phyloP scores from a whole-genome alignment of 176 grass and related monocot genomes.

The Ampelocalamus luodianensis region DNA sequence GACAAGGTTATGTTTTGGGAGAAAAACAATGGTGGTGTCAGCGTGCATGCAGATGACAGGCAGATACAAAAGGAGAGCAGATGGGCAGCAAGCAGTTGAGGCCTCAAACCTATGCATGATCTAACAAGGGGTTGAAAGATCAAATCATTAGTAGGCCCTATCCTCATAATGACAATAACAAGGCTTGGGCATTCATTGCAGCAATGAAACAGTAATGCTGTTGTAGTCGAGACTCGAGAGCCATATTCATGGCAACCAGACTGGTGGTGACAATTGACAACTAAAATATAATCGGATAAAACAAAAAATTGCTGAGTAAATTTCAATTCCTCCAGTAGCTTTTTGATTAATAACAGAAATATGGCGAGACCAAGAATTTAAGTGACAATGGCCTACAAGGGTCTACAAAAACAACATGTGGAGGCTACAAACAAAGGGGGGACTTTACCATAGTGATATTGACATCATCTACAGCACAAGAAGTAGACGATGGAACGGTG shows the following conservation, averaged over 20 bases:
- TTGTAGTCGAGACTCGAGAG: not conserved
- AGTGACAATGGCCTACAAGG: not conserved
- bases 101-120: not conserved
- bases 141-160: constrained; percentile 17
- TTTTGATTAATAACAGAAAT: not conserved
- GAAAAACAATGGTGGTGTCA: not conserved
- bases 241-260: not conserved
- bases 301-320: not conserved
- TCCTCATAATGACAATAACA: not conserved
- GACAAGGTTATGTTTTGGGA: not conserved
- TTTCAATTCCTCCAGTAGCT: constrained; percentile 8
- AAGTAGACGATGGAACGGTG: not conserved
- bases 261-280: not conserved
- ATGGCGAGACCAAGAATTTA: constrained; percentile 1
- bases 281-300: not conserved
- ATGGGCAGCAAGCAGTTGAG: not conserved
- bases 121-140: not conserved
- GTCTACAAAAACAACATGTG: constrained; percentile 24
- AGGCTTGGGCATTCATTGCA: constrained; percentile 9
- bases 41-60: not conserved
- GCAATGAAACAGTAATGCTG: not conserved
- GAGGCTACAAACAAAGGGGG: constrained; percentile 24
- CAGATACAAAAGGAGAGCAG: not conserved
- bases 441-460: constrained; percentile 30
- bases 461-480: constrained; percentile 3